phyloP scores from a whole-genome alignment of 345 rosid species.

The Gossypium raimondii region DNA sequence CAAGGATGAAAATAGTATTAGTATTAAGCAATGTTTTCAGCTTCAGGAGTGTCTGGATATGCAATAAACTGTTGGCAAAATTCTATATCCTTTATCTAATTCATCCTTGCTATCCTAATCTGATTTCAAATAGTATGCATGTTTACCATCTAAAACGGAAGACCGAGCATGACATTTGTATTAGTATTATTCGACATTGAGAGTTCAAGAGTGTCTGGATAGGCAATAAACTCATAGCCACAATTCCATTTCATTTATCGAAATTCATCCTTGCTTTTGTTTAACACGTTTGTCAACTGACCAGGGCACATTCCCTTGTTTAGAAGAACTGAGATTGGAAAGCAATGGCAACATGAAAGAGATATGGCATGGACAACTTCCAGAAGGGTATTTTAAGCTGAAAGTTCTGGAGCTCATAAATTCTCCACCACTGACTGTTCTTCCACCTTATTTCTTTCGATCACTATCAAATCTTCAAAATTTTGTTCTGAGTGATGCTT shows the following conservation, averaged over 20 bases:
- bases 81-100: background rate
- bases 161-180: background rate
- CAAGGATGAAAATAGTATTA: background rate
- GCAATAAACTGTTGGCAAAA: no score
- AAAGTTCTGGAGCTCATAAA: background rate
- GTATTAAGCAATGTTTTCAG: background rate
- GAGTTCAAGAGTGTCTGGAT: background rate
- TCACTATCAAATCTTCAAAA: constrained; percentile 8
- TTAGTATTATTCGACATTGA: background rate
- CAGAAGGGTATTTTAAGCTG: constrained; percentile 9
- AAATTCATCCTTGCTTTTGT: background rate
- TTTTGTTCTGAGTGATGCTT: constrained; percentile 1
- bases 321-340: constrained; percentile 3
- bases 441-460: background rate
- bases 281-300: background rate
- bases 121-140: background rate
- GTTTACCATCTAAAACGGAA: no score
- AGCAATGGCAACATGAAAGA: background rate
- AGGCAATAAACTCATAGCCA: no score
- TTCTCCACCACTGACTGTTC: background rate
- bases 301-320: constrained; percentile 4
- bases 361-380: constrained; percentile 13
- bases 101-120: background rate
- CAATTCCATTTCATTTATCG: background rate
- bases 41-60: background rate